Conservation (phyloP, 1,284 basidiomycete species). For the Heterobasidion annosum region DNA sequence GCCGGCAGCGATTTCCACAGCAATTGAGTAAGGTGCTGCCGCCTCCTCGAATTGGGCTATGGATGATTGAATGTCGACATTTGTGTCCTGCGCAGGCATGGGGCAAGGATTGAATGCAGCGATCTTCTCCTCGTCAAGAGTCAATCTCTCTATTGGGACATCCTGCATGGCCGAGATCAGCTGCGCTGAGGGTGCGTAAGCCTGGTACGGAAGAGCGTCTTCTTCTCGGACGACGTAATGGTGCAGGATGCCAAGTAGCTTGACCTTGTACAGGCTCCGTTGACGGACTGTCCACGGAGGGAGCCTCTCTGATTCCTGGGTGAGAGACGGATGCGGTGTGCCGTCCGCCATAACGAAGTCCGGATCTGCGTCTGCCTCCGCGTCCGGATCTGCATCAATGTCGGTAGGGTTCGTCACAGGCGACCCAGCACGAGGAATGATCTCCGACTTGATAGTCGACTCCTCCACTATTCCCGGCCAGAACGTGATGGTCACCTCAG, state of each 20-base stretch:
- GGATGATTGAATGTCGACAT: neutral
- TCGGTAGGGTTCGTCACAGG: constrained; percentile 10
- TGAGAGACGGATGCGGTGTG: constrained; percentile 3
- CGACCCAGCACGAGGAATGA: constrained; percentile 11
- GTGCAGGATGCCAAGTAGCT: constrained; percentile 48
- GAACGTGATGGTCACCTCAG: constrained; percentile 39
- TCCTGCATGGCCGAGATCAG: constrained; percentile 39
- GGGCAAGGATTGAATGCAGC: constrained; percentile 40
- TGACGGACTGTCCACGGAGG: constrained; percentile 52
- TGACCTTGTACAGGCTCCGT: constrained; percentile 49
- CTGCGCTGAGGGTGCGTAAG: constrained; percentile 40
- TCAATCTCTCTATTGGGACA: constrained; percentile 34
- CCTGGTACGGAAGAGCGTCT: constrained; percentile 62
- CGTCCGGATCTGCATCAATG: constrained; percentile 10
- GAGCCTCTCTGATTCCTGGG: constrained; percentile 2
- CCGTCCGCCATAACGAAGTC: neutral
- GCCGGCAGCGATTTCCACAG: constrained; percentile 55
- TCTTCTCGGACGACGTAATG: constrained; percentile 38
- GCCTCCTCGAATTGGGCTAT: constrained; percentile 29
- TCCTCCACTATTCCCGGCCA: constrained; percentile 71
- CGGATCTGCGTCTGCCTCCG: constrained; percentile 3
- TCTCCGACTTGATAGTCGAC: constrained; percentile 33
- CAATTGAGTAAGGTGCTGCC: constrained; percentile 53
- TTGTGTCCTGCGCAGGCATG: constrained; percentile 3
- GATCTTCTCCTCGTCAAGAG: constrained; percentile 30